phyloP scores from a whole-genome alignment of 2,329 filamentous ascomycete genomes.

The Talaromyces verruculosus region DNA sequence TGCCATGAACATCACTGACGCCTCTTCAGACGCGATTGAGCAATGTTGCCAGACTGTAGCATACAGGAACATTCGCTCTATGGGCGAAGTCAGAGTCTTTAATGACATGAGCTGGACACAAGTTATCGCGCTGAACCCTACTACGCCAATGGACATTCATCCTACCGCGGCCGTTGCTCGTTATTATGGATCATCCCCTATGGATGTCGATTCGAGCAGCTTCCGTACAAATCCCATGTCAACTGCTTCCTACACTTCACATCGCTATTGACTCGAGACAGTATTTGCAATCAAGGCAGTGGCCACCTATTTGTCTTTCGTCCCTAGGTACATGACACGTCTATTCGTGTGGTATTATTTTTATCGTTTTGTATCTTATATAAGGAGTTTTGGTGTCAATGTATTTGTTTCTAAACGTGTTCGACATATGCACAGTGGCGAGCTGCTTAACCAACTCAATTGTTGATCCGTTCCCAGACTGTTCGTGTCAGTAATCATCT shows the following conservation, averaged over 20 bases:
- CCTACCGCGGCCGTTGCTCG: neutral
- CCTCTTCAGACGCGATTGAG: neutral
- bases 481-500: no score
- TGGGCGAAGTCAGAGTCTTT: neutral
- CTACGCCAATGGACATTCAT: neutral
- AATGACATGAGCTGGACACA: neutral
- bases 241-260: neutral
- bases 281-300: neutral
- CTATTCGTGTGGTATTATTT: neutral
- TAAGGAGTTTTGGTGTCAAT: neutral
- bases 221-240: neutral
- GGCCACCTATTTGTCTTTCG: neutral
- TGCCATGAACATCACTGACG: neutral
- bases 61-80: neutral
- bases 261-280: neutral
- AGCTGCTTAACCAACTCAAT: no score
- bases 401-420: neutral
- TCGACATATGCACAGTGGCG: no score
- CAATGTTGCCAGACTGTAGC: neutral
- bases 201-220: neutral
- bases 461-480: no score
- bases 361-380: neutral
- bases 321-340: neutral
- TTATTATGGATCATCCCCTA: neutral
- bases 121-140: neutral